Percentiles rank a stretch among this genome's conserved stretches.
phyloP scores from a whole-genome alignment of 352 stramenopile genomes.

The Globisporangium abappressorium region DNA sequence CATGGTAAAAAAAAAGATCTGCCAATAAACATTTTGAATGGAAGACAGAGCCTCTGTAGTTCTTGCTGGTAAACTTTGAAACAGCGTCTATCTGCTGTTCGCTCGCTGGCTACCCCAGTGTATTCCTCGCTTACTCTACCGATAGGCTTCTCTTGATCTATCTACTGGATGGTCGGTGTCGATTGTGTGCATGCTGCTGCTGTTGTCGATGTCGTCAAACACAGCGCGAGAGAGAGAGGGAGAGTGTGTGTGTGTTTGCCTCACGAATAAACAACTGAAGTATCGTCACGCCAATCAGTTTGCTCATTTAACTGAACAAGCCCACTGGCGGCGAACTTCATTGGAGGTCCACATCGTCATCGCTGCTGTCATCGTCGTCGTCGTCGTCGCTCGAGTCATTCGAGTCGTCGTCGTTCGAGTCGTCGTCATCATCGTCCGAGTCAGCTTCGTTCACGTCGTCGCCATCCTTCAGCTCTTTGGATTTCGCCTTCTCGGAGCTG shows the following conservation, averaged over 20 bases:
- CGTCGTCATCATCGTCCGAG: conserved; percentile 34
- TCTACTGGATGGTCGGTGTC: neutral
- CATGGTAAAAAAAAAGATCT: neutral
- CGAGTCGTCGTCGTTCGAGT: conserved; percentile 49
- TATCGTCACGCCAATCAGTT: conserved; percentile 8
- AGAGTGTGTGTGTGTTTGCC: neutral
- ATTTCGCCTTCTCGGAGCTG: conserved; percentile 36
- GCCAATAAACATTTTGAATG: neutral
- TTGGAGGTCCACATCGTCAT: conserved; percentile 5
- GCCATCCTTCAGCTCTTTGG: conserved; percentile 11
- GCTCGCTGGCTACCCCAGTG: neutral
- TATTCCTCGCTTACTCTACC: neutral
- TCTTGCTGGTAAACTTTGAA: neutral
- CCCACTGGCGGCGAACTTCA: conserved; percentile 16
- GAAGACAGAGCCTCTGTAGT: neutral
- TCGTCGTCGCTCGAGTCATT: conserved; percentile 42
- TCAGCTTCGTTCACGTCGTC: conserved; percentile 23
- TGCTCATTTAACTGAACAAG: conserved; percentile 10
- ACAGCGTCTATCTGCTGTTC: neutral
- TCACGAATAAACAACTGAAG: neutral
- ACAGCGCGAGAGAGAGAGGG: neutral
- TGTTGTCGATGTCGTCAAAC: neutral
- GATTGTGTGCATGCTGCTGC: neutral
- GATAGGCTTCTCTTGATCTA: neutral
- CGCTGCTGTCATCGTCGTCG: conserved; percentile 26